phyloP scores from a whole-genome alignment of 2,329 filamentous ascomycete genomes.

The Fusarium aywerte region DNA sequence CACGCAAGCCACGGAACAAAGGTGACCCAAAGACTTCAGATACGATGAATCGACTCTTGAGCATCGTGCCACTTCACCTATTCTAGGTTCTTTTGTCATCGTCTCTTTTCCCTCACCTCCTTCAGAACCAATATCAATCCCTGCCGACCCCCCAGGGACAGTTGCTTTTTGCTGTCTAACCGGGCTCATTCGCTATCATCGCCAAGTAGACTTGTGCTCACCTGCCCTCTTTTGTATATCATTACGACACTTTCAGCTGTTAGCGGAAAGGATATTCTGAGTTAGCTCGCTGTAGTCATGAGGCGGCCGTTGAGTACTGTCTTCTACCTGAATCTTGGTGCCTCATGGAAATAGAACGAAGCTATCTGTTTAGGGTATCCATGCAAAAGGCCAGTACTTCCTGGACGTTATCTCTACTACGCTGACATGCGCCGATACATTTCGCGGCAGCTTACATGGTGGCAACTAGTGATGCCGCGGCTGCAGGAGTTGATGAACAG shows the following conservation, averaged over 20 bases:
- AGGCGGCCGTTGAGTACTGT: constrained; percentile 1
- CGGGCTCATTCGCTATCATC: background rate
- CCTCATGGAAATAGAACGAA: background rate
- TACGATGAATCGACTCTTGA: background rate
- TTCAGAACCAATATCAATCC: too few species aligned
- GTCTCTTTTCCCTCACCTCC: background rate
- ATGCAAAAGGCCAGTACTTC: background rate
- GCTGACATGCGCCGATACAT: background rate
- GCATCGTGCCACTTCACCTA: background rate
- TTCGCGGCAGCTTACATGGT: background rate
- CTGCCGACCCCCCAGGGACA: background rate
- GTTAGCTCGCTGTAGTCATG: background rate
- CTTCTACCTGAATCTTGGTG: background rate
- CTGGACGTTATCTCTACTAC: background rate
- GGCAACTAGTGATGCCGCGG: background rate
- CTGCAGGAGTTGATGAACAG: background rate
- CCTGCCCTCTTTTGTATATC: background rate
- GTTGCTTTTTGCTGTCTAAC: background rate
- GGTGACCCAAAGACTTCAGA: background rate
- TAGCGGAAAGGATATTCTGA: background rate
- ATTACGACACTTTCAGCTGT: background rate
- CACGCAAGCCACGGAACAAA: background rate
- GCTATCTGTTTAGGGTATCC: background rate
- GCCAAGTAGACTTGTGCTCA: background rate
- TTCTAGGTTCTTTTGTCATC: background rate